Evolutionary conservation across 768 basidiomycete genomes (phyloP), one percentile per base, ranked within the genome.

Genomic region (Boletus tomentosulus): DNA sequence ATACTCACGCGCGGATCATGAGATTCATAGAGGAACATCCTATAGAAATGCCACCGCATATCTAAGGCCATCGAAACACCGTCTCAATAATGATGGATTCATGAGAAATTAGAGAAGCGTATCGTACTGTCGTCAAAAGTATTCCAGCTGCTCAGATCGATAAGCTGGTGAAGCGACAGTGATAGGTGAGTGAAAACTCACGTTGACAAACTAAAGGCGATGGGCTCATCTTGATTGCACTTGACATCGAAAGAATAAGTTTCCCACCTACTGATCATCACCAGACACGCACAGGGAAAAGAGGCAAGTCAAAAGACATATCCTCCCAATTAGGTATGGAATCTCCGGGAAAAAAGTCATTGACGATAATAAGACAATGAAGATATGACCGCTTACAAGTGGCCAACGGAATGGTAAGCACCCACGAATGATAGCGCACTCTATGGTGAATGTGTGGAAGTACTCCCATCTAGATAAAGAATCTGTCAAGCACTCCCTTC

Each of bases 401-500:
- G 53, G 28, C 65, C 58, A 69, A 11, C 54, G 64, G 22, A 69
- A 63, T 15, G 62, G 27, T 6, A 65, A 25, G 27, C 52, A 55
- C 19, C 57, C 34, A 37, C 57, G 51, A 45, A 67, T 46, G 27
- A 69, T 22, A 24, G 58, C 56, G 19, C 45, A 61, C 47, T 67
- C 66, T 9, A 67, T 50, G 11, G 27, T 41, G 4, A 55, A 55
- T 0, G 63, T 52, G 8, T 46, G 52, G 4, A 60, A 16, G n/a
- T 65, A 67, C 22, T 64, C 58, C 67, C 66, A 67, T 4, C 66
- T 67, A 30, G 30, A 53, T 1, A 8, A 38, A 12, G 2, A 22
- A 27, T 30, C n/a, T 7, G 11, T 52, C 12, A 38, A 47, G 22
- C 5, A 43, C 6, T 13, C 22, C 12, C 46, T 25, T 28, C 19